A percentile compares a stretch with the other conserved stretches of the same genome.
phyloP scores from a whole-genome alignment of 345 rosid genomes.

The Salix caprea region DNA sequence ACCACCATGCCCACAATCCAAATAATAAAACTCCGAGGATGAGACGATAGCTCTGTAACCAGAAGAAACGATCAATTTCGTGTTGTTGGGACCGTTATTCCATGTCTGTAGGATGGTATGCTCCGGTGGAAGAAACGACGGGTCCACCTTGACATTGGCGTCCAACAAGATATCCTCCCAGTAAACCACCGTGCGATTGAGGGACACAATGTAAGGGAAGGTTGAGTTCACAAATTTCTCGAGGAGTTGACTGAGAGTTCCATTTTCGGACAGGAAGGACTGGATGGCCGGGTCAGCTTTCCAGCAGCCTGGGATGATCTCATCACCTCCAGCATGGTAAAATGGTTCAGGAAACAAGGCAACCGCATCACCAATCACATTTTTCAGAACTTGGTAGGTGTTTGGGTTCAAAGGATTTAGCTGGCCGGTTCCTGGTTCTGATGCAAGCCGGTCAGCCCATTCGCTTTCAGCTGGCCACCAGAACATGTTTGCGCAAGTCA shows the following conservation, averaged over 20 bases:
- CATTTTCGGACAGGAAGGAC: slow-evolving; percentile 53
- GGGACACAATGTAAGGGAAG: slow-evolving; percentile 54
- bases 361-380: slow-evolving; percentile 46
- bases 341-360: slow-evolving; percentile 65
- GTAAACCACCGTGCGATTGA: slow-evolving; percentile 67
- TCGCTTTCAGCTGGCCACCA: slow-evolving; percentile 64
- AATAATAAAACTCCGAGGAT: slow-evolving; percentile 73
- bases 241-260: slow-evolving; percentile 65
- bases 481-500: slow-evolving; percentile 76
- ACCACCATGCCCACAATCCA: slow-evolving; percentile 79
- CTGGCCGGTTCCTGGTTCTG: slow-evolving; percentile 87
- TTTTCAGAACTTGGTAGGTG: slow-evolving; percentile 63
- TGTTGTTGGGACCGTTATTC: slow-evolving; percentile 67
- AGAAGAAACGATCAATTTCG: slow-evolving; percentile 55
- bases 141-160: slow-evolving; percentile 39
- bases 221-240: slow-evolving; percentile 57
- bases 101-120: slow-evolving; percentile 78
- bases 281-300: slow-evolving; percentile 57
- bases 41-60: slow-evolving; percentile 78
- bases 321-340: slow-evolving; percentile 77
- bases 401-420: slow-evolving; percentile 71
- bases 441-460: slow-evolving; percentile 60
- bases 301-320: slow-evolving; percentile 78
- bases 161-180: slow-evolving; percentile 81
- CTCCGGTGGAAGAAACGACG: slow-evolving; percentile 49